These are phyloP conservation scores for Selenicereus undatus DNA, from an alignment of 148 eudicot genomes.

Conservation along the genomic window DNA sequence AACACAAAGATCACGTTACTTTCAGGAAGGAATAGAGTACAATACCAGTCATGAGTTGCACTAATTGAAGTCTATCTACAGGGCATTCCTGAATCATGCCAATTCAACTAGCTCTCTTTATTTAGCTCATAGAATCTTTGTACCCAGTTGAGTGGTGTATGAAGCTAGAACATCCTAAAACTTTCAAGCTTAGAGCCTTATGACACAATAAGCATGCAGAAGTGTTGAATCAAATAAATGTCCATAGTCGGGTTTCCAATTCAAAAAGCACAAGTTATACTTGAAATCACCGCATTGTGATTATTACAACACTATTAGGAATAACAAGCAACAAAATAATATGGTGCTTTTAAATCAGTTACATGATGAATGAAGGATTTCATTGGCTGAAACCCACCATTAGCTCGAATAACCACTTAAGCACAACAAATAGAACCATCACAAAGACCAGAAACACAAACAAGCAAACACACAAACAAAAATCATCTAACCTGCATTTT, in stretches of 20 bases:
- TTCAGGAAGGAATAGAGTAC: background rate
- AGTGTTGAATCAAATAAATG: background rate
- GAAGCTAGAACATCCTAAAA: background rate
- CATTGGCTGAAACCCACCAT: background rate
- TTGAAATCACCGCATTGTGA: background rate
- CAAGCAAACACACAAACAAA: background rate
- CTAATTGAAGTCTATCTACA: slow-evolving; percentile 1
- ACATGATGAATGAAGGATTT: background rate
- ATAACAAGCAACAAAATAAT: background rate
- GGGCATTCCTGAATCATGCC: background rate
- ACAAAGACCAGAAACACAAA: background rate
- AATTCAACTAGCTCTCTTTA: background rate
- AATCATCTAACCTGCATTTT: slow-evolving; percentile 56
- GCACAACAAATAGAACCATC: background rate
- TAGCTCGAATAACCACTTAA: background rate
- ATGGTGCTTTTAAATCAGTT: background rate
- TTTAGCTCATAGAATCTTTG: background rate
- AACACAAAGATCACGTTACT: background rate
- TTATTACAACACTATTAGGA: background rate
- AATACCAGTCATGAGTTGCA: background rate
- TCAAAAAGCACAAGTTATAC: background rate
- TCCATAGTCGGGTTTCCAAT: background rate
- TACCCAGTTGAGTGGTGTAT: background rate
- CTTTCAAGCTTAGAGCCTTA: background rate
- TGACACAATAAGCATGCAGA: too few relatives aligned